Percentiles rank a stretch among this genome's conserved stretches.
Evolutionary conservation across 1,284 basidiomycete genomes (phyloP).

Genomic region (Ceratobasidium sp.): DNA sequence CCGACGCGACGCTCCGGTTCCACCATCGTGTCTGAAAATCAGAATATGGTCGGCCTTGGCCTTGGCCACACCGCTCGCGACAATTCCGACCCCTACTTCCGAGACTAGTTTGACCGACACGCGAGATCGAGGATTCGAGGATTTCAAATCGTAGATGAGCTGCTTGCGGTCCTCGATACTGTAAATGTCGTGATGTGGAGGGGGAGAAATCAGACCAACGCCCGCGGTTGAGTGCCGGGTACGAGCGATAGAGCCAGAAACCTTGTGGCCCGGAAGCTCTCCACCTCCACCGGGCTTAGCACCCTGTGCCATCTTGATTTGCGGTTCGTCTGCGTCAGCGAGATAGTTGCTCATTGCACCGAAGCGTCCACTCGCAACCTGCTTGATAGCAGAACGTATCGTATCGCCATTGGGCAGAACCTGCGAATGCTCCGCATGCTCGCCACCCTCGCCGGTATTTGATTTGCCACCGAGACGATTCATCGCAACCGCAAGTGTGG

Average conservation of each 20-base stretch:
- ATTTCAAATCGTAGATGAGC: constrained; percentile 96
- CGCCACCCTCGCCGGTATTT: constrained; percentile 97
- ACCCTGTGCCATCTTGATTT: constrained; percentile 99
- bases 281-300: constrained; percentile 98
- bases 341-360: constrained; percentile 96
- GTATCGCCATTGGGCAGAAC: constrained; percentile 84
- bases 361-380: constrained; percentile 96
- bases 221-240: constrained; percentile 97
- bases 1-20: constrained; percentile 96
- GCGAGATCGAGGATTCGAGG: constrained; percentile 91
- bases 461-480: constrained; percentile 96
- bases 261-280: constrained; percentile 96
- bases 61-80: constrained; percentile 96
- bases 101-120: constrained; percentile 97
- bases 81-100: constrained; percentile 96
- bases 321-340: constrained; percentile 93
- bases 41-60: constrained; percentile 97
- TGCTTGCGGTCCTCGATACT: constrained; percentile 98
- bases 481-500: constrained; percentile 94
- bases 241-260: constrained; percentile 90
- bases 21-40: constrained; percentile 96
- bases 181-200: constrained; percentile 98
- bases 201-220: constrained; percentile 95
- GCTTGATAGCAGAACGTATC: constrained; percentile 96
- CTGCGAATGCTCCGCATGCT: constrained; percentile 91